Base-by-base conservation (phyloP, 805 yeast genomes). In the Metschnikowia similis region DNA sequence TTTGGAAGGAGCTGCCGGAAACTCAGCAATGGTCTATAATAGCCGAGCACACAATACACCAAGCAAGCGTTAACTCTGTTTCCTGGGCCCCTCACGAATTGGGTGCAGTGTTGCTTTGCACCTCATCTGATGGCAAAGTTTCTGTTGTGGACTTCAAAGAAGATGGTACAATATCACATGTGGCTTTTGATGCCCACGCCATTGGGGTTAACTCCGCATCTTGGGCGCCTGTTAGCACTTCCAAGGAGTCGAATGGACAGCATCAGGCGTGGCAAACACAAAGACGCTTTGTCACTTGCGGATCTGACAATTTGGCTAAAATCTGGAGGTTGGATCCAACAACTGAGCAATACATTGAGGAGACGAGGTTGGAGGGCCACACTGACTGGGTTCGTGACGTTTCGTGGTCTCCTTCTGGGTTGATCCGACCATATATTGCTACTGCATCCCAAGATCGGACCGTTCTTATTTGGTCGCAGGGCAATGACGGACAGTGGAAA, bases 351-450 rank as follows among this genome's bases (percentile, higher is more conserved):
- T 89, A 87, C 65, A 77, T 77, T 27, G 78, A 84, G 60, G 97
- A 92, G 67, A 84, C 84, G 39, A 79, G 82, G 28, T 78, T 94
- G 48, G 84, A 83, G 55, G 99, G 97, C 37, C 99, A 94, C 69
- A 77, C 88, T 14, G 99, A 94, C 69, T 94, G 99, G 99, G 97
- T 94, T 32, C 84, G 99, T 69, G 99, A 94, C 66, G 97, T 92
- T 53, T 89, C 96, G 4, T 94, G 99, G 99, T 89, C 97, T 17
- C 97, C 98, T 43, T 84, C 96, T 1, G 83, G 89, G 43, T 78
- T 94, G 54, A 80, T 89, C 42, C 85, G 88, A 59, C 84, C 96
- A 11, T 92, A 90, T 66, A 87, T 94, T 60, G 99, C 98, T 11
- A 84, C 96, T 35, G 97, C 97, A 8, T 91, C 98, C 21, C 98